Percentiles rank a stretch among this genome's conserved stretches.
Evolutionary conservation across 345 rosid species (phyloP).

Genomic region (Gossypium thurberi): DNA sequence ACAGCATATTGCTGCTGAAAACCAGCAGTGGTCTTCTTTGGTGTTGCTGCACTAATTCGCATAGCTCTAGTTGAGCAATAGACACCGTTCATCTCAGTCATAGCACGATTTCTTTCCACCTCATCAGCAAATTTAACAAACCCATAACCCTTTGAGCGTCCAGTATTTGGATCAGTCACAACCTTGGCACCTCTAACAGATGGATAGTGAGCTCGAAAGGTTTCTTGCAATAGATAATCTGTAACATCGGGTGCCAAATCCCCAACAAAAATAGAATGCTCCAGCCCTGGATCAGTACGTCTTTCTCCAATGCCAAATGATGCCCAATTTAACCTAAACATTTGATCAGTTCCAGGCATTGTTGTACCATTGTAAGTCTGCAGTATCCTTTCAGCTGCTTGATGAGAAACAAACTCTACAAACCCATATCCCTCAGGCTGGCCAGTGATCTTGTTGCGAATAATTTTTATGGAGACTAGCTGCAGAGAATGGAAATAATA

Average conservation of each 20-base stretch:
- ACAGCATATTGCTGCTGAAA: slow-evolving; percentile 59
- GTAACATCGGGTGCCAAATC: slow-evolving; percentile 95
- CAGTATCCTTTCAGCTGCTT: slow-evolving; percentile 79
- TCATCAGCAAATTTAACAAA: slow-evolving; percentile 91
- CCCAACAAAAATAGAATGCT: slow-evolving; percentile 96
- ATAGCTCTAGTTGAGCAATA: slow-evolving; percentile 86
- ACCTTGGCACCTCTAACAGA: slow-evolving; percentile 98
- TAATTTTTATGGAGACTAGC: slow-evolving; percentile 86
- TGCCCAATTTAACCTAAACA: slow-evolving; percentile 92
- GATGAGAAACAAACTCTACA: slow-evolving; percentile 82
- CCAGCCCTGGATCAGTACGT: slow-evolving; percentile 82
- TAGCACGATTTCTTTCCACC: slow-evolving; percentile 81
- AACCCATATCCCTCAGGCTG: slow-evolving; percentile 98
- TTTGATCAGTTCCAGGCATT: slow-evolving; percentile 84
- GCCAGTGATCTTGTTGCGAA: slow-evolving; percentile 87
- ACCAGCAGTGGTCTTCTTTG: slow-evolving; percentile 58
- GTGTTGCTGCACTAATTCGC: slow-evolving; percentile 92
- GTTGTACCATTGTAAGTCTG: slow-evolving; percentile 76
- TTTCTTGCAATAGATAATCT: slow-evolving; percentile 87
- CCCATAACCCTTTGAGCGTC: slow-evolving; percentile 98
- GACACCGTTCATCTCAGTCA: slow-evolving; percentile 92
- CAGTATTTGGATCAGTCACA: slow-evolving; percentile 91
- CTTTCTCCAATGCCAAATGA: slow-evolving; percentile 91
- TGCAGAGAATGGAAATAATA: slow-evolving; percentile 16
- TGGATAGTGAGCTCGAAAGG: slow-evolving; percentile 67